Conservation (phyloP, 2,329 filamentous ascomycete genomes). For the Botrytis deweyae region DNA sequence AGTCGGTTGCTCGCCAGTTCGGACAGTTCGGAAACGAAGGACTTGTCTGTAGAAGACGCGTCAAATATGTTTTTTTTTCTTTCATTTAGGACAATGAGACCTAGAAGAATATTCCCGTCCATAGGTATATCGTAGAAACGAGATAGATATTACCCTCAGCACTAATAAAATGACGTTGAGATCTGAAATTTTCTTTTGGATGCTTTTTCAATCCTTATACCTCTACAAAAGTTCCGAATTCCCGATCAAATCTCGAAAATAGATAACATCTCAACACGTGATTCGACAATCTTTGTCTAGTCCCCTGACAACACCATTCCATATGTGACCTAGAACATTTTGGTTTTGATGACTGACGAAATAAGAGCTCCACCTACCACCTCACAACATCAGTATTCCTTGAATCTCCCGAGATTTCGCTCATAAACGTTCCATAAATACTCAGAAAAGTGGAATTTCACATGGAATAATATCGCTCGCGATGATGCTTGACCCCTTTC, state of each 20-base stretch:
- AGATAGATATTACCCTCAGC: background rate
- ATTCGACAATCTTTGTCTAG: background rate
- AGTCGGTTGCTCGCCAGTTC: slow-evolving; percentile 2
- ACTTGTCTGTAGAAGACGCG: background rate
- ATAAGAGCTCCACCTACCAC: background rate
- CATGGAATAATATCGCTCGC: background rate
- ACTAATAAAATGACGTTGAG: background rate
- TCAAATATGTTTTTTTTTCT: background rate
- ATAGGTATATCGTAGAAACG: background rate
- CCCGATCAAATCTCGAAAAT: background rate
- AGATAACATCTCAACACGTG: slow-evolving; percentile 10
- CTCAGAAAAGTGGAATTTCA: slow-evolving; percentile 14
- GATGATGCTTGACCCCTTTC: slow-evolving; percentile 18
- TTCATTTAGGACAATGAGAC: background rate
- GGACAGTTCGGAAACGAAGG: background rate
- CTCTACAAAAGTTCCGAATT: background rate
- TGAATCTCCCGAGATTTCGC: background rate
- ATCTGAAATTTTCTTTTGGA: background rate
- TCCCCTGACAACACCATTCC: background rate
- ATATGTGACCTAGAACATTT: background rate
- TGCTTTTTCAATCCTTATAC: background rate
- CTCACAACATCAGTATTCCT: background rate
- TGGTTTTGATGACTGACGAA: background rate
- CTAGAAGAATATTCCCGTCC: background rate
- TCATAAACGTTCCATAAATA: slow-evolving; percentile 8